Conservation (phyloP, 345 rosid species). For the Tarenaya hassleriana region DNA sequence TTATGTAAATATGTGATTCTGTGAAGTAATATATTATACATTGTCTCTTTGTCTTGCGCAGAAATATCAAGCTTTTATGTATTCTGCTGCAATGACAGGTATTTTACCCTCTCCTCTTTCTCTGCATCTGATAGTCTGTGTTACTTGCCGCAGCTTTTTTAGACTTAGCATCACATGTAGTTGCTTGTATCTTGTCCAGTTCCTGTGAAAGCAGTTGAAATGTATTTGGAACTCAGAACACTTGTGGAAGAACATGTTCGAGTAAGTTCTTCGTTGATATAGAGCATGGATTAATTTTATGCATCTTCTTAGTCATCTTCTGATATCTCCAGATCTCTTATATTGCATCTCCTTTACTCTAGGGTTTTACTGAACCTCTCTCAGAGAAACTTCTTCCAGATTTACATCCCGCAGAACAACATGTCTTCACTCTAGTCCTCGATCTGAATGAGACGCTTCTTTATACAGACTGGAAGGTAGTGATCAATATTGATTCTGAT, state of each 20-base stretch:
- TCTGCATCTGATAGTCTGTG: background rate
- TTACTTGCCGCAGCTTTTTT: background rate
- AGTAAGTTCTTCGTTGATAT: slow-evolving; percentile 32
- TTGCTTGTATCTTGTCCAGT: slow-evolving; percentile 39
- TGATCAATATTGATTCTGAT: slow-evolving; percentile 7
- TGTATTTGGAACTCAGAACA: slow-evolving; percentile 80
- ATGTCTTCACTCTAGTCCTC: slow-evolving; percentile 84
- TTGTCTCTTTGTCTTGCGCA: slow-evolving; percentile 33
- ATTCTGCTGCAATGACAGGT: slow-evolving; percentile 73
- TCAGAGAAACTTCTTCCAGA: slow-evolving; percentile 99
- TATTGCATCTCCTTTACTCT: background rate
- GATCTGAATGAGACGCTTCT: slow-evolving; percentile 91
- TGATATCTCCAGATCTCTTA: background rate
- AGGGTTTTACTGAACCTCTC: slow-evolving; percentile 93
- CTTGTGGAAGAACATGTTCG: slow-evolving; percentile 66
- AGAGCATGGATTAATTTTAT: background rate
- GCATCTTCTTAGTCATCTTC: background rate
- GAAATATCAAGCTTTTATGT: slow-evolving; percentile 49
- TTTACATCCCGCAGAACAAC: slow-evolving; percentile 76
- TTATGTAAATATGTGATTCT: background rate
- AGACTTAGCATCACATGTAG: slow-evolving; percentile 8
- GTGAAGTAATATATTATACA: slow-evolving; percentile 1
- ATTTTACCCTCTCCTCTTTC: slow-evolving; percentile 4
- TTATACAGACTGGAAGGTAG: slow-evolving; percentile 93
- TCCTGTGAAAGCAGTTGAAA: slow-evolving; percentile 68